Conservation (phyloP, 2,329 filamentous ascomycete genomes). For the Scedosporium apiospermum region DNA sequence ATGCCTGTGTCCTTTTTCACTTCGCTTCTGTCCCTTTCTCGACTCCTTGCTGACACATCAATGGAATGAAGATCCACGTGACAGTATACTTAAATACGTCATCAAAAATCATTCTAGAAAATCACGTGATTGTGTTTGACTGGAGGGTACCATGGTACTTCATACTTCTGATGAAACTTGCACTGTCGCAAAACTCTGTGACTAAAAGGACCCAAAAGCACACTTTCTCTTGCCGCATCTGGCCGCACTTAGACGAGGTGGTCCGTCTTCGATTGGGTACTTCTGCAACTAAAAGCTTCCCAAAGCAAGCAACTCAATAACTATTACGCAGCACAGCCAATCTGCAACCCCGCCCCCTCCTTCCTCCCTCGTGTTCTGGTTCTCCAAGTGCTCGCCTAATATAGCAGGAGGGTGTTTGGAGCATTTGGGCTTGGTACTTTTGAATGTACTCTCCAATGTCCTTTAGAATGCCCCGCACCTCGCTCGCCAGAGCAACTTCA, state of each 20-base stretch:
- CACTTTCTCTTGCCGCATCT: not conserved
- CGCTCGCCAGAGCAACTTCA: constrained; percentile 1
- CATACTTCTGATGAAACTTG: too few relatives aligned
- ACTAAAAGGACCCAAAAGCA: not conserved
- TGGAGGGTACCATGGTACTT: not conserved
- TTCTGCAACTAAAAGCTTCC: not conserved
- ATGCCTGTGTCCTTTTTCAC: not conserved
- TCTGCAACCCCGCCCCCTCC: not conserved
- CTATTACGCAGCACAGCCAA: not conserved
- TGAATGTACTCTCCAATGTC: not conserved
- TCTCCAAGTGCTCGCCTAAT: not conserved
- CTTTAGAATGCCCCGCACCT: constrained; percentile 7
- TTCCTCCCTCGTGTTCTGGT: not conserved
- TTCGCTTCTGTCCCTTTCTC: not conserved
- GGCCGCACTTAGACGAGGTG: not conserved
- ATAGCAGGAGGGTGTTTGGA: not conserved
- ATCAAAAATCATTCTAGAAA: too few relatives aligned
- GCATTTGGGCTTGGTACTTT: constrained; percentile 1
- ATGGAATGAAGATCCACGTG: not conserved
- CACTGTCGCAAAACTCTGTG: not conserved
- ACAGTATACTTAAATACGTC: not conserved
- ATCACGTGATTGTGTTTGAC: not conserved
- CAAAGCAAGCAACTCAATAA: not conserved
- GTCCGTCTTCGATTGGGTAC: not conserved
- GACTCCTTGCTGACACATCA: not conserved